Evolutionary conservation across 2,329 filamentous ascomycete genomes (phyloP).

Genomic region (Lizonia empirigonia): DNA sequence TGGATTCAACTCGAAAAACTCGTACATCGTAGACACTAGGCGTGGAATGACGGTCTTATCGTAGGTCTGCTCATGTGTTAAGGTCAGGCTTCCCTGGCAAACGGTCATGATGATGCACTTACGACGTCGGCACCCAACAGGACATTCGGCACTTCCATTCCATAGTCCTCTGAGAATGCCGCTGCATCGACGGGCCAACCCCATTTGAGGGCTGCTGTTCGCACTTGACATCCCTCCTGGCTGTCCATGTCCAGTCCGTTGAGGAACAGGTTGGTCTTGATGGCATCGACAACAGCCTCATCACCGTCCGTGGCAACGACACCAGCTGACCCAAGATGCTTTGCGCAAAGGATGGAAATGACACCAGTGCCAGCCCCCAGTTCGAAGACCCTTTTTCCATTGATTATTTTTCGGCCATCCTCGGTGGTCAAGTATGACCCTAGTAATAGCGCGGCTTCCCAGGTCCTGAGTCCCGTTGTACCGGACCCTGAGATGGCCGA

Average conservation of each 20-base stretch:
- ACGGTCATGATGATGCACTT: constrained; percentile 34
- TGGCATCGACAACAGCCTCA: constrained; percentile 69
- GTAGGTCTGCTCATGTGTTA: constrained; percentile 63
- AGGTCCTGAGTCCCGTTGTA: constrained; percentile 78
- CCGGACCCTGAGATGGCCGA: constrained; percentile 71
- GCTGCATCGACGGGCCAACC: constrained; percentile 64
- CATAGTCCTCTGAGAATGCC: constrained; percentile 62
- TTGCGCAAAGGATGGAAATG: constrained; percentile 74
- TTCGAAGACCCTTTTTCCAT: constrained; percentile 67
- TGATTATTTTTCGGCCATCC: constrained; percentile 55
- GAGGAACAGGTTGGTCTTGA: constrained; percentile 71
- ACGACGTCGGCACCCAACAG: constrained; percentile 76
- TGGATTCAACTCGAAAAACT: constrained; percentile 65
- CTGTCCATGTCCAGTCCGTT: constrained; percentile 64
- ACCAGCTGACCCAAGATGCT: constrained; percentile 63
- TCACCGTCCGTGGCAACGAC: constrained; percentile 77
- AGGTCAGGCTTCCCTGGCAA: constrained; percentile 17
- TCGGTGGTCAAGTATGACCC: constrained; percentile 66
- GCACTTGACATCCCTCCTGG: constrained; percentile 42
- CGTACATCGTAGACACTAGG: constrained; percentile 67
- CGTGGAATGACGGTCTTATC: constrained; percentile 67
- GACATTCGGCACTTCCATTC: constrained; percentile 60
- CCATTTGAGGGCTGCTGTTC: constrained; percentile 66
- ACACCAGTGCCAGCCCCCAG: constrained; percentile 79
- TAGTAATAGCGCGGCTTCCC: constrained; percentile 79